A percentile compares a stretch with the other conserved stretches of the same genome.
Evolutionary conservation across 2,329 filamentous ascomycete genomes (phyloP).

Genomic region (Trichoderma cornu-damae): DNA sequence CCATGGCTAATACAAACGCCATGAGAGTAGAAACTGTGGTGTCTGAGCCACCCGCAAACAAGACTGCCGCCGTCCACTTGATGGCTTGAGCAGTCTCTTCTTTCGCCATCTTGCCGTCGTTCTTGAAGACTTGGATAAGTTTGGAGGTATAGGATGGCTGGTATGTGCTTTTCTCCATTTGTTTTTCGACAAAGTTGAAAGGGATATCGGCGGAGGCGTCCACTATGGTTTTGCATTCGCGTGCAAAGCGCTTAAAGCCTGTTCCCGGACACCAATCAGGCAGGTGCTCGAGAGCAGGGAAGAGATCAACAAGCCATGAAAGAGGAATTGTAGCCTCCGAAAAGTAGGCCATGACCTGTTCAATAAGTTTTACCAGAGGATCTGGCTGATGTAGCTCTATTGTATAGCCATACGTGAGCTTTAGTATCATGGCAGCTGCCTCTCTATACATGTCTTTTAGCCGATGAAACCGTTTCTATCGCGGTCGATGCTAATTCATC

Average conservation of each 20-base stretch:
- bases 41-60: slow-evolving; percentile 17
- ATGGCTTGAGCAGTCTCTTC: slow-evolving; percentile 2
- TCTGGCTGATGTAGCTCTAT: slow-evolving; percentile 24
- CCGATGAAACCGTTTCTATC: background rate
- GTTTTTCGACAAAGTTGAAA: slow-evolving; percentile 1
- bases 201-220: background rate
- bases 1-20: slow-evolving; percentile 16
- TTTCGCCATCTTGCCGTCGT: background rate
- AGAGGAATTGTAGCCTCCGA: slow-evolving; percentile 21
- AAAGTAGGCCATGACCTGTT: slow-evolving; percentile 23
- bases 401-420: slow-evolving; percentile 25
- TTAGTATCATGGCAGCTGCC: slow-evolving; percentile 22
- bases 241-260: slow-evolving; percentile 22
- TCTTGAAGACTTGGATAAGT: background rate
- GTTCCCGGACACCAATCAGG: slow-evolving; percentile 26
- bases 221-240: background rate
- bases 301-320: slow-evolving; percentile 25
- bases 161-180: slow-evolving; percentile 1
- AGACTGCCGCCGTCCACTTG: background rate
- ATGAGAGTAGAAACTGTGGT: background rate
- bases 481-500: too few species aligned
- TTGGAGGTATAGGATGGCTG: slow-evolving; percentile 1
- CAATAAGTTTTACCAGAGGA: slow-evolving; percentile 23
- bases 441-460: slow-evolving; percentile 19
- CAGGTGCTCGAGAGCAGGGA: slow-evolving; percentile 24